phyloP scores from a whole-genome alignment of 148 eudicot species.

The Vaccinium macrocarpon region DNA sequence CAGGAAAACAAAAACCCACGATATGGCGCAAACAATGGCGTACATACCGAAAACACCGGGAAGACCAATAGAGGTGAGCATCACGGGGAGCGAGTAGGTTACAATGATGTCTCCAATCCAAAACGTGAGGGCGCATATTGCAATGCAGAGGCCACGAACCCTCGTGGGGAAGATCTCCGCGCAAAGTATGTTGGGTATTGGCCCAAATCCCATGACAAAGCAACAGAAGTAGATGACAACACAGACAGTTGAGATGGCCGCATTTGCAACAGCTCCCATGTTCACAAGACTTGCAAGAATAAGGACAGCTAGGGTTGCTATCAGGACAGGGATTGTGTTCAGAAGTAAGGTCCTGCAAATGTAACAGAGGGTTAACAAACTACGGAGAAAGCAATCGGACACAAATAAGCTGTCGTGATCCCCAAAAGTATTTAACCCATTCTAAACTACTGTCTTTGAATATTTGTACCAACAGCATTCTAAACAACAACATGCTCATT shows the following conservation, averaged over 20 bases:
- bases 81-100: conserved; percentile 67
- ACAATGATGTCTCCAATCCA: conserved; percentile 78
- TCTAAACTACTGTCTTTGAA: background rate
- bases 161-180: conserved; percentile 92
- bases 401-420: background rate
- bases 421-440: background rate
- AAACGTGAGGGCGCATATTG: conserved; percentile 71
- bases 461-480: background rate
- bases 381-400: conserved; percentile 2
- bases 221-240: conserved; percentile 78
- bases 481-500: background rate
- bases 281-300: conserved; percentile 40
- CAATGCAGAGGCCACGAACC: conserved; percentile 90
- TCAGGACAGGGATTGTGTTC: conserved; percentile 64
- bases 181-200: conserved; percentile 85
- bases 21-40: conserved; percentile 60
- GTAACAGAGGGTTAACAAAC: conserved; percentile 13
- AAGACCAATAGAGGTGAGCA: conserved; percentile 71
- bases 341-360: conserved; percentile 67
- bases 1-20: conserved; percentile 70
- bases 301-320: conserved; percentile 49
- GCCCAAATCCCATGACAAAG: conserved; percentile 86
- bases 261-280: conserved; percentile 49
- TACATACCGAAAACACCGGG: conserved; percentile 66
- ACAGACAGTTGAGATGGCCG: conserved; percentile 63